phyloP scores from a whole-genome alignment of 371 early-diverging fungal species.

The Entomophthora muscae region DNA sequence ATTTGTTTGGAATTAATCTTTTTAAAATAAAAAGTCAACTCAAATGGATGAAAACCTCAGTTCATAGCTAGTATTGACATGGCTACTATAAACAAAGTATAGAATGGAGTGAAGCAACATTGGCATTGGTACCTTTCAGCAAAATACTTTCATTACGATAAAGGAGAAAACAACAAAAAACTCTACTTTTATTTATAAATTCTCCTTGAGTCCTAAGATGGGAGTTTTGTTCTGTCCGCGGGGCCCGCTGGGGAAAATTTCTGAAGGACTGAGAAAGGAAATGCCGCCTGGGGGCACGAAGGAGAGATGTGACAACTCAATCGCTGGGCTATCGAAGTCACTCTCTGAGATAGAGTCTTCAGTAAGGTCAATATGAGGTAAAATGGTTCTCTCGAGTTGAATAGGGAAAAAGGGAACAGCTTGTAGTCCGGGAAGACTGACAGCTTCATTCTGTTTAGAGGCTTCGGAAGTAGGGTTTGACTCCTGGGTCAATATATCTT shows the following conservation, averaged over 20 bases:
- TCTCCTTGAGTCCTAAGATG: background rate
- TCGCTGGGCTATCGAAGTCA: background rate
- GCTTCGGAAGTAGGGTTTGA: background rate
- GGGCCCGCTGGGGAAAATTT: background rate
- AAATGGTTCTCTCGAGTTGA: background rate
- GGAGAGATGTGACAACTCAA: background rate
- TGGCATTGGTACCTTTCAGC: too few species aligned
- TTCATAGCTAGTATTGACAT: too few species aligned
- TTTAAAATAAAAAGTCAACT: too few species aligned
- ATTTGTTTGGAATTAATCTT: too few species aligned
- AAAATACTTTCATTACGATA: too few species aligned
- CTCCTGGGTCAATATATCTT: background rate
- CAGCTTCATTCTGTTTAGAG: too few species aligned
- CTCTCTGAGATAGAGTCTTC: background rate
- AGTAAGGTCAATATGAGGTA: background rate
- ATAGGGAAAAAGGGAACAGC: too few species aligned
- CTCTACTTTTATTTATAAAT: background rate
- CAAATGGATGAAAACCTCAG: too few species aligned
- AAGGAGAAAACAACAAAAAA: too few species aligned
- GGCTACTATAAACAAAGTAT: too few species aligned
- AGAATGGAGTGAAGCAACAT: too few species aligned
- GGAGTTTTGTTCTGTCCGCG: background rate
- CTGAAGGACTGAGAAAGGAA: background rate
- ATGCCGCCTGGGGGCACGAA: background rate
- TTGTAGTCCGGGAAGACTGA: too few species aligned